These are phyloP conservation scores for Lepidium africanum DNA, from an alignment of 345 rosid species.

Conservation along the genomic window DNA sequence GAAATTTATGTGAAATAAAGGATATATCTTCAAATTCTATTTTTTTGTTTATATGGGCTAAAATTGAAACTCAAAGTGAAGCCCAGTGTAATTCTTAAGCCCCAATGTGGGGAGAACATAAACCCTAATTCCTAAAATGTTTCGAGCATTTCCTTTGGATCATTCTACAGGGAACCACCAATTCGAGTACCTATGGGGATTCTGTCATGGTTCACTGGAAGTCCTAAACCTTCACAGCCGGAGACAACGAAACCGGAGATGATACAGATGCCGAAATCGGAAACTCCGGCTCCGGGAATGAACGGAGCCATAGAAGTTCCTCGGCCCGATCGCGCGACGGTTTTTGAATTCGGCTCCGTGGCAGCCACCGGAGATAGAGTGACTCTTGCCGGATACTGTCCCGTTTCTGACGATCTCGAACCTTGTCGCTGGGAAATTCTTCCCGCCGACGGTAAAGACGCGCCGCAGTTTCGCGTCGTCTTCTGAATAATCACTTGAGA, in stretches of 20 bases:
- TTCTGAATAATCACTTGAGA: slow-evolving; percentile 36
- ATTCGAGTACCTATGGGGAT: slow-evolving; percentile 52
- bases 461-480: slow-evolving; percentile 89
- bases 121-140: slow-evolving; percentile 13
- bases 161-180: neutral
- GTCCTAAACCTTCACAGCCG: slow-evolving; percentile 34
- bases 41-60: neutral
- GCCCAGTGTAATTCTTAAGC: neutral
- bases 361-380: slow-evolving; percentile 66
- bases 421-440: slow-evolving; percentile 92
- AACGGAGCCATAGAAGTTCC: slow-evolving; percentile 86
- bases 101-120: slow-evolving; percentile 5
- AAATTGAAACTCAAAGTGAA: neutral
- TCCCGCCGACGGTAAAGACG: slow-evolving; percentile 60
- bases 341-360: slow-evolving; percentile 87
- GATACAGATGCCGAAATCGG: slow-evolving; percentile 8
- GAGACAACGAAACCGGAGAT: slow-evolving; percentile 21
- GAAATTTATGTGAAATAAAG: neutral
- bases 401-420: slow-evolving; percentile 88
- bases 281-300: slow-evolving; percentile 47
- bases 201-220: slow-evolving; percentile 73
- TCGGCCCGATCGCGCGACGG: slow-evolving; percentile 65
- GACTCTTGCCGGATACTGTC: slow-evolving; percentile 88
- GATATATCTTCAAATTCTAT: neutral
- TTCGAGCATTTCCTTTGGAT: neutral